A percentile compares a stretch with the other conserved stretches of the same genome.
These are phyloP conservation scores for Paecilomyces fulvus DNA, from an alignment of 2,329 filamentous ascomycete species.

Conservation along the genomic window DNA sequence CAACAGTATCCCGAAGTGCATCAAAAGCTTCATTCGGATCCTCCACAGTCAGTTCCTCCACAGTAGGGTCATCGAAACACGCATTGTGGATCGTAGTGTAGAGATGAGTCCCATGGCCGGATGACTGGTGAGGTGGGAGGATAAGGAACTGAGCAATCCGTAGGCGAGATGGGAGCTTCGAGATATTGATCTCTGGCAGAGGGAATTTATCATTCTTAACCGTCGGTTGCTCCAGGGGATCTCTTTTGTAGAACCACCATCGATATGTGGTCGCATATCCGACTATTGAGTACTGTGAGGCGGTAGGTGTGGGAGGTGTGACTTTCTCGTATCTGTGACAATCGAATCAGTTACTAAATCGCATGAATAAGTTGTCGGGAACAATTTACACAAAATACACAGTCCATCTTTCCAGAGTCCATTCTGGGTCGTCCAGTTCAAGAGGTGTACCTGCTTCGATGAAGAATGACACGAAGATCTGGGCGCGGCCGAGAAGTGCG, in stretches of 20 bases:
- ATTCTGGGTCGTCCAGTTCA: conserved; percentile 61
- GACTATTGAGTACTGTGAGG: conserved; percentile 66
- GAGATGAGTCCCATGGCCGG: conserved; percentile 69
- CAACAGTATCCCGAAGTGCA: conserved; percentile 54
- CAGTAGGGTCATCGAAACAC: conserved; percentile 58
- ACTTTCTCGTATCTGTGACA: conserved; percentile 47
- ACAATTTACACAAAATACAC: conserved; percentile 68
- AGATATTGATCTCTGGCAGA: conserved; percentile 38
- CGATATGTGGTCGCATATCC: conserved; percentile 89
- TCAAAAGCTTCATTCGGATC: conserved; percentile 72
- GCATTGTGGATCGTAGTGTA: conserved; percentile 71
- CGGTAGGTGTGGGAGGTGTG: conserved; percentile 34
- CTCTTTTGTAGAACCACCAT: conserved; percentile 55
- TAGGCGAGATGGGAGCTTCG: conserved; percentile 63
- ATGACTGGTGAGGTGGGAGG: conserved; percentile 74
- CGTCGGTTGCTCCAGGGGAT: conserved; percentile 29
- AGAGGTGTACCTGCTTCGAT: conserved; percentile 88
- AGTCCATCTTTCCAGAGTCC: conserved; percentile 73
- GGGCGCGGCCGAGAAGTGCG: conserved; percentile 67
- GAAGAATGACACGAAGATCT: conserved; percentile 75
- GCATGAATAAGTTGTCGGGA: not conserved
- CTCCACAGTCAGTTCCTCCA: conserved; percentile 82
- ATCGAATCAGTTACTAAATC: conserved; percentile 9
- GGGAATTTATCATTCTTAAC: conserved; percentile 35
- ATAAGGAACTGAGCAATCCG: conserved; percentile 92